Conservation (phyloP, 257 asterid species). For the Schizonepeta tenuifolia region DNA sequence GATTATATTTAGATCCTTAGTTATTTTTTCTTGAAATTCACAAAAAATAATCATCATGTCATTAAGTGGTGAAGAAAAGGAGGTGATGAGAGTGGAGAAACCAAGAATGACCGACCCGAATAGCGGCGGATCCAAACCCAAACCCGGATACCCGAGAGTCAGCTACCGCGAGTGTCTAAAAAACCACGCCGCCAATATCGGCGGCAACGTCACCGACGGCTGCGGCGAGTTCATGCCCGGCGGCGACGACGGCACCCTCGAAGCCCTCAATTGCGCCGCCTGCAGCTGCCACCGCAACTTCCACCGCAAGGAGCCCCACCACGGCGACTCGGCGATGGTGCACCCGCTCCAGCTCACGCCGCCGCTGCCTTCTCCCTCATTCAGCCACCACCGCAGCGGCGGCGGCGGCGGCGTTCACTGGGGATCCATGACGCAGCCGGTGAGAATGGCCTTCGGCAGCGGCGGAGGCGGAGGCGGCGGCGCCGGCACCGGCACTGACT, state of each 20-base stretch:
- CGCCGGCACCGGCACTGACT: constrained; percentile 63
- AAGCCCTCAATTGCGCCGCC: constrained; percentile 90
- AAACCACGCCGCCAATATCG: constrained; percentile 89
- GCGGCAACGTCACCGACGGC: constrained; percentile 93
- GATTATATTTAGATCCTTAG: background rate
- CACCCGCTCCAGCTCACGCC: constrained; percentile 72
- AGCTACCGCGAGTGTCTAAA: constrained; percentile 81
- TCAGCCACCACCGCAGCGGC: constrained; percentile 47
- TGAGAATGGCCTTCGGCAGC: constrained; percentile 57
- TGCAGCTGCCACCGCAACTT: constrained; percentile 88
- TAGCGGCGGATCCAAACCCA: constrained; percentile 55
- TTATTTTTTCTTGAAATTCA: background rate
- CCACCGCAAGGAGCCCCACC: constrained; percentile 68
- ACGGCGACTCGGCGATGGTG: constrained; percentile 30
- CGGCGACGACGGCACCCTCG: constrained; percentile 86
- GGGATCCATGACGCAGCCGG: constrained; percentile 61
- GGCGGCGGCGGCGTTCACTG: constrained; percentile 38
- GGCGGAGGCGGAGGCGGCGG: constrained; percentile 43
- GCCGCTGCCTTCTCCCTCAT: constrained; percentile 47
- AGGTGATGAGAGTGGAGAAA: constrained; percentile 39
- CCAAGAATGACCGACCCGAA: constrained; percentile 39
- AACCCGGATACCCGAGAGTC: constrained; percentile 30
- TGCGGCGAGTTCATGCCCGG: constrained; percentile 97
- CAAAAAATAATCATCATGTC: constrained; percentile 32
- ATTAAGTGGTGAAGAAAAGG: constrained; percentile 52